phyloP scores from a whole-genome alignment of 164 flowering plant genomes.

The Tetrastigma voinierianum region DNA sequence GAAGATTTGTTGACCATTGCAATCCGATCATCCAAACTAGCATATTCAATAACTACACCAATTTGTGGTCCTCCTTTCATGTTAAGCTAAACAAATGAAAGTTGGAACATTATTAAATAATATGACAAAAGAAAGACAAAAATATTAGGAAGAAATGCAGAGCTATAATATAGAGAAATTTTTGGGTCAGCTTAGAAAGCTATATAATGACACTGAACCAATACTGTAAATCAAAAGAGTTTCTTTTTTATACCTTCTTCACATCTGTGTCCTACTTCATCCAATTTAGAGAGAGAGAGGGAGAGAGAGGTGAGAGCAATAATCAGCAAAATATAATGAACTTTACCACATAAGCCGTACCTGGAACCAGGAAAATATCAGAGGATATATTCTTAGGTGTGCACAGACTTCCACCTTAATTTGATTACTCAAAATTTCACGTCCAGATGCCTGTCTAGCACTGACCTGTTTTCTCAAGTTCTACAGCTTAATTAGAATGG shows the following conservation, averaged over 20 bases:
- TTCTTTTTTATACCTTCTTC: neutral
- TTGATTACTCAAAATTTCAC: constrained; percentile 62
- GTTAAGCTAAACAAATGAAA: constrained; percentile 43
- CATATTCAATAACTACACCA: constrained; percentile 50
- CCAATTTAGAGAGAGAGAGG: too few relatives aligned
- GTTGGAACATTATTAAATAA: neutral
- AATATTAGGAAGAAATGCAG: neutral
- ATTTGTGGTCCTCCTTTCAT: constrained; percentile 79
- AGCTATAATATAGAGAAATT: neutral
- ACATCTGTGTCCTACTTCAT: neutral
- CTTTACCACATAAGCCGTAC: constrained; percentile 82
- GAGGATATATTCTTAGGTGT: constrained; percentile 67
- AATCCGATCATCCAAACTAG: constrained; percentile 48
- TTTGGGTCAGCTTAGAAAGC: neutral
- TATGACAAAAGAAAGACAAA: constrained; percentile 1
- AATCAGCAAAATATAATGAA: neutral
- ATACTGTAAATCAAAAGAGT: neutral
- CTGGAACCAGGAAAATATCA: constrained; percentile 75
- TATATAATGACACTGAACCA: constrained; percentile 2
- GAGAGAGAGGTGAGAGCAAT: neutral
- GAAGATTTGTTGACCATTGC: constrained; percentile 49
- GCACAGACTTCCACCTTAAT: constrained; percentile 85
- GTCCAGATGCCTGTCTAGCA: constrained; percentile 69
- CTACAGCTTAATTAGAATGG: neutral
- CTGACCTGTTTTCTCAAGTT: constrained; percentile 55